Evolutionary conservation across 1,139 yeast genomes (phyloP).

Genomic region (Pichia sp.): DNA sequence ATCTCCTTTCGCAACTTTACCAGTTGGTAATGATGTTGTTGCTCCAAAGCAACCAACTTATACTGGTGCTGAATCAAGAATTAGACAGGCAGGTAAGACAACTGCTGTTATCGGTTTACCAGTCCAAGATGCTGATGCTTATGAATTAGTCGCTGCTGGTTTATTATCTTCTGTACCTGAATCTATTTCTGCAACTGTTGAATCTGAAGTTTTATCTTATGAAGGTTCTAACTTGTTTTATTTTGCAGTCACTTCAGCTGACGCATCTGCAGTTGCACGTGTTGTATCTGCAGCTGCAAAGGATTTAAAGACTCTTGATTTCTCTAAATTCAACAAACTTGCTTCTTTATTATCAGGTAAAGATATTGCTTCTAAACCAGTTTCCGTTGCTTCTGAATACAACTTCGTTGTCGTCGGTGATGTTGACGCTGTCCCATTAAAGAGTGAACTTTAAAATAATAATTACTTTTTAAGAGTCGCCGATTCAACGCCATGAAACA

Average conservation of each 20-base stretch:
- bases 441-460: conserved; percentile 66
- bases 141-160: conserved; percentile 67
- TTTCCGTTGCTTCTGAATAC: conserved; percentile 45
- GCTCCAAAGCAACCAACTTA: conserved; percentile 38
- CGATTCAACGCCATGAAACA: no score
- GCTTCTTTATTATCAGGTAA: conserved; percentile 38
- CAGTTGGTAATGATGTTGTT: conserved; percentile 42
- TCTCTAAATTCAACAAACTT: conserved; percentile 22
- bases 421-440: conserved; percentile 78
- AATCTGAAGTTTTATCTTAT: conserved; percentile 57
- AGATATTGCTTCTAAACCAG: conserved; percentile 44
- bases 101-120: conserved; percentile 83
- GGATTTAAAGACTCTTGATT: conserved; percentile 32
- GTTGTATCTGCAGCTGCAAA: conserved; percentile 56
- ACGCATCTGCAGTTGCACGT: conserved; percentile 48
- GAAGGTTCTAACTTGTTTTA: conserved; percentile 80
- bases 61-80: conserved; percentile 71
- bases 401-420: conserved; percentile 92
- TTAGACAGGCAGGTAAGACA: conserved; percentile 60
- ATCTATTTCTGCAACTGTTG: conserved; percentile 31
- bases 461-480: background rate
- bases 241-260: conserved; percentile 55
- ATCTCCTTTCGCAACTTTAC: conserved; percentile 59
- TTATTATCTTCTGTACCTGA: conserved; percentile 59
- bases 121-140: conserved; percentile 58